Evolutionary conservation across 768 basidiomycete genomes (phyloP).

Genomic region (Leccinum longicurvipes): DNA sequence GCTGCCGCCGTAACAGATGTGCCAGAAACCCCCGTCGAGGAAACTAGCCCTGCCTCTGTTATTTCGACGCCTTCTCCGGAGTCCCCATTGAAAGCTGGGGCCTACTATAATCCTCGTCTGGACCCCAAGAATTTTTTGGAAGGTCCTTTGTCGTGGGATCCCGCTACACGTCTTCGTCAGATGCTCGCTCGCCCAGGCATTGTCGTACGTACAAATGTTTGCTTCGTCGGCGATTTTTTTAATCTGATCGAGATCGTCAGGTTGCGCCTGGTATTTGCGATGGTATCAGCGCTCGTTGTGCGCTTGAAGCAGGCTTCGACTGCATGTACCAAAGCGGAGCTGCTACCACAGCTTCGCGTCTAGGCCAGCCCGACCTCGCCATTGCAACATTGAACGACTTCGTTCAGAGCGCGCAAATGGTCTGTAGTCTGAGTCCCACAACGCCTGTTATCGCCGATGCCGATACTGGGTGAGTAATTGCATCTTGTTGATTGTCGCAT

Average conservation of each 20-base stretch:
- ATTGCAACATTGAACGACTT: slow-evolving; percentile 79
- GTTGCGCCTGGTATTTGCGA: slow-evolving; percentile 79
- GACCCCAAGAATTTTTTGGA: slow-evolving; percentile 67
- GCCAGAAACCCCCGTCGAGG: slow-evolving; percentile 6
- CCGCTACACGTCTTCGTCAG: slow-evolving; percentile 69
- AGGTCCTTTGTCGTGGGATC: slow-evolving; percentile 64
- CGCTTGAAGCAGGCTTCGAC: slow-evolving; percentile 73
- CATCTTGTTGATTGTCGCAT: neutral
- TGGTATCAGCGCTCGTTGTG: slow-evolving; percentile 76
- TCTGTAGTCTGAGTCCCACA: slow-evolving; percentile 60
- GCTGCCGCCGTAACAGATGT: neutral
- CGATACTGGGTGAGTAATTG: slow-evolving; percentile 58
- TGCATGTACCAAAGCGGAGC: slow-evolving; percentile 81
- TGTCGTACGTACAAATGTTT: slow-evolving; percentile 46
- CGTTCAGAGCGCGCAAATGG: slow-evolving; percentile 67
- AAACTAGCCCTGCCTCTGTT: neutral
- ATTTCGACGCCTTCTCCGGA: slow-evolving; percentile 9
- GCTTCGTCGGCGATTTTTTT: neutral
- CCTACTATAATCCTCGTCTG: slow-evolving; percentile 66
- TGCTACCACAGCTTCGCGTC: slow-evolving; percentile 74
- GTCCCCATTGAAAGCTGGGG: slow-evolving; percentile 14
- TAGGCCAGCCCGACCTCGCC: slow-evolving; percentile 76
- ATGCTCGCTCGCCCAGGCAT: slow-evolving; percentile 71
- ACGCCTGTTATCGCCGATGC: slow-evolving; percentile 77
- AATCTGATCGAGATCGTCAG: slow-evolving; percentile 30